Evolutionary conservation across 2,329 filamentous ascomycete genomes (phyloP).

Genomic region (Penicillium griseofulvum): DNA sequence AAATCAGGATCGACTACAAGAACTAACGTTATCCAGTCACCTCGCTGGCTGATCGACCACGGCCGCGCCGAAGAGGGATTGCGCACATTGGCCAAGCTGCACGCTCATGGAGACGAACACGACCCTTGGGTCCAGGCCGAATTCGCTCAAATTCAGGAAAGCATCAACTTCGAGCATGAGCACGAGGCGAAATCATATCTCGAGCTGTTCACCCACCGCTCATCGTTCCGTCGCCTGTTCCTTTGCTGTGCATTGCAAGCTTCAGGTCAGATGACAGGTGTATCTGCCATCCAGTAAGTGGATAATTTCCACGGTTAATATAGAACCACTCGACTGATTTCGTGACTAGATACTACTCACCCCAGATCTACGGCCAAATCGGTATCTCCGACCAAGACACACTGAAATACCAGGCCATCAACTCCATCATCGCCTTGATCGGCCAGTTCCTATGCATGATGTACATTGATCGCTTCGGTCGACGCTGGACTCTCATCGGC

Average conservation of each 20-base stretch:
- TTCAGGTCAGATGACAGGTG: conserved; percentile 73
- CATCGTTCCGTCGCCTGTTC: conserved; percentile 69
- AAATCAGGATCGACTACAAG: neutral
- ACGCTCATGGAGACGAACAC: conserved; percentile 63
- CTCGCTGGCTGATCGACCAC: conserved; percentile 73
- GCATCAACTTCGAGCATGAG: conserved; percentile 65
- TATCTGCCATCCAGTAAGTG: conserved; percentile 63
- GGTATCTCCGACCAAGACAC: conserved; percentile 65
- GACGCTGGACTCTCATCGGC: conserved; percentile 68
- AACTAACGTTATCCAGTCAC: conserved; percentile 38
- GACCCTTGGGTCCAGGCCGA: conserved; percentile 72
- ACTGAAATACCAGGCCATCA: conserved; percentile 73
- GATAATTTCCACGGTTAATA: too few species aligned
- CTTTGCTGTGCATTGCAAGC: conserved; percentile 68
- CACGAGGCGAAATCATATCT: conserved; percentile 67
- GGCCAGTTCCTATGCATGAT: conserved; percentile 68
- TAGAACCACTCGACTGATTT: neutral
- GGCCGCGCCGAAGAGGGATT: conserved; percentile 64
- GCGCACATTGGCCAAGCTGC: conserved; percentile 64
- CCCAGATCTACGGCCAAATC: conserved; percentile 65
- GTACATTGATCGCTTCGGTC: conserved; percentile 64
- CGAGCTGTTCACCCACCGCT: conserved; percentile 65
- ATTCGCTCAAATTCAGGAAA: conserved; percentile 67
- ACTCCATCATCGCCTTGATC: conserved; percentile 66
- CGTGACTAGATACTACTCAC: conserved; percentile 59